These are phyloP conservation scores for Plectosphaerella plurivora DNA, from an alignment of 2,329 filamentous ascomycete species.

Conservation along the genomic window DNA sequence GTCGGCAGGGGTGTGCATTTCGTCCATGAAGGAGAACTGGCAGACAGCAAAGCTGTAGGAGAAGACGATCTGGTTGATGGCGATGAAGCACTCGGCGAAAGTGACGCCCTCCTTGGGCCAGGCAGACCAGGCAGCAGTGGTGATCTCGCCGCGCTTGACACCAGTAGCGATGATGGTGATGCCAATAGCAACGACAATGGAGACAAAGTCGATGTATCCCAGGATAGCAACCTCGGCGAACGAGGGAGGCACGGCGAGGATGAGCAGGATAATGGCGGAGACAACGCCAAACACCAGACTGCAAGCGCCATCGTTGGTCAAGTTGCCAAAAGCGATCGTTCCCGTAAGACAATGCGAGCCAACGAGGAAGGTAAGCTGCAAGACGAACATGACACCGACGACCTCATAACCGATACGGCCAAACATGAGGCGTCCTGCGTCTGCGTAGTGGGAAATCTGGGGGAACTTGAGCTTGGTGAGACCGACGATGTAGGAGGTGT, in stretches of 20 bases:
- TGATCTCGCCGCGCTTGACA: slow-evolving; percentile 27
- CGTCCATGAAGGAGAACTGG: slow-evolving; percentile 50
- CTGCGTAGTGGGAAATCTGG: slow-evolving; percentile 61
- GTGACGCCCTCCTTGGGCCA: slow-evolving; percentile 40
- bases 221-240: slow-evolving; percentile 45
- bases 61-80: slow-evolving; percentile 65
- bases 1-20: slow-evolving; percentile 45
- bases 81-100: slow-evolving; percentile 53
- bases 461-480: slow-evolving; percentile 47
- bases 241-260: slow-evolving; percentile 41
- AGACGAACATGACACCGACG: slow-evolving; percentile 54
- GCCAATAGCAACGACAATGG: slow-evolving; percentile 58
- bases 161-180: slow-evolving; percentile 65
- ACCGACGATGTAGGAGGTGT: slow-evolving; percentile 34
- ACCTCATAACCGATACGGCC: slow-evolving; percentile 59
- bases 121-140: slow-evolving; percentile 32
- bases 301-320: slow-evolving; percentile 51
- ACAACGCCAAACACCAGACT: slow-evolving; percentile 40
- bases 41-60: slow-evolving; percentile 57
- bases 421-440: slow-evolving; percentile 59
- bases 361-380: slow-evolving; percentile 66
- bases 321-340: slow-evolving; percentile 61
- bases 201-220: slow-evolving; percentile 53
- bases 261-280: slow-evolving; percentile 39
- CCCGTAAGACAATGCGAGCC: slow-evolving; percentile 70